Evolutionary conservation across 495 filamentous ascomycete species (phyloP).

Genomic region (Parathielavia appendiculata): DNA sequence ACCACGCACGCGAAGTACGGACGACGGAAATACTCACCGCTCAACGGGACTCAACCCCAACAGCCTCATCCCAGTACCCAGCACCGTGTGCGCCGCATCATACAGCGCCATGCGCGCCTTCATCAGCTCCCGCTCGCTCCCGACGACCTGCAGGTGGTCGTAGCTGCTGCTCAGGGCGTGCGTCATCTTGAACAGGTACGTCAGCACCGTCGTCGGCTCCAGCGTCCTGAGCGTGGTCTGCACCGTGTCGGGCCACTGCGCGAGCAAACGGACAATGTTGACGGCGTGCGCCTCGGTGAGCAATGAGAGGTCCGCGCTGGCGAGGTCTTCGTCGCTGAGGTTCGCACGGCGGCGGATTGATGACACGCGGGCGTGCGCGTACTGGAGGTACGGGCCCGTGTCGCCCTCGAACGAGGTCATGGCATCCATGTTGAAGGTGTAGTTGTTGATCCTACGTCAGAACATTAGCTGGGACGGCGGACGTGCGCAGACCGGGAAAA

Average conservation of each 20-base stretch:
- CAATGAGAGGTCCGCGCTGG: conserved; percentile 51
- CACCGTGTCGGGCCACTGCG: conserved; percentile 61
- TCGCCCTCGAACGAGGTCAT: conserved; percentile 70
- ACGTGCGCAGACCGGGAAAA: not conserved
- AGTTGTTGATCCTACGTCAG: conserved; percentile 52
- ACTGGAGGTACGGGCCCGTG: conserved; percentile 65
- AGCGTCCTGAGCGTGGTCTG: conserved; percentile 59
- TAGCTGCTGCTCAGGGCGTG: conserved; percentile 79
- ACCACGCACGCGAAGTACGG: not conserved
- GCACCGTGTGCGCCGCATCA: conserved; percentile 67
- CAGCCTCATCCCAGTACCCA: conserved; percentile 79
- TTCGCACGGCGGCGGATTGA: conserved; percentile 54
- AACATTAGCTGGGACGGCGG: no score
- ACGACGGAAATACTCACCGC: conserved; percentile 36
- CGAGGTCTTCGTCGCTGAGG: conserved; percentile 50
- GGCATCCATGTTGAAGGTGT: conserved; percentile 56
- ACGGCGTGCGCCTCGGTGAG: conserved; percentile 56
- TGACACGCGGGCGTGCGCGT: conserved; percentile 60
- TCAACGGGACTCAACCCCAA: conserved; percentile 74
- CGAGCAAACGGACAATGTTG: conserved; percentile 55
- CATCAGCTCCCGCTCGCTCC: conserved; percentile 64
- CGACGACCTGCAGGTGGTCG: conserved; percentile 73
- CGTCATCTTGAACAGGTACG: conserved; percentile 86
- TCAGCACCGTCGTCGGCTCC: conserved; percentile 63
- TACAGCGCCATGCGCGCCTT: conserved; percentile 79